Evolutionary conservation across 225 moss, liverwort and hornwort species (phyloP), one percentile per base, ranked within the genome.

Genomic region (Marchantia polymorpha): DNA sequence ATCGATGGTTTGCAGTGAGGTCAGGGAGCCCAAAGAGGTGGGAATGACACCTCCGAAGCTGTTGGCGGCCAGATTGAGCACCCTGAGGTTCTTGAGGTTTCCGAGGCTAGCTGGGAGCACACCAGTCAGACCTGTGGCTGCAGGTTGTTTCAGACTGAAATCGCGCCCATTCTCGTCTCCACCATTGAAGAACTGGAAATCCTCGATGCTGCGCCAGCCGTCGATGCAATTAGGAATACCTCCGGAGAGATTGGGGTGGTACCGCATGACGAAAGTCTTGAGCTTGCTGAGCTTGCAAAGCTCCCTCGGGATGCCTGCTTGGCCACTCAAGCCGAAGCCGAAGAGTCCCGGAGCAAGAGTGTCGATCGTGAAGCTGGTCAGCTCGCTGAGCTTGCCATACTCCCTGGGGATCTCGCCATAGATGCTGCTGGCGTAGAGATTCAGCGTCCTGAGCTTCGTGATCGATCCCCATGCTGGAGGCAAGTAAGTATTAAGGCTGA

Each of bases 391-490:
- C 68, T 68, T 68, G 68, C 68, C 68, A 68, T 3, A 68, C 29
- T 68, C 68, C 68, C 12, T 29, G 7, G 68, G 68, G 30, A 68
- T 19, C 23, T 68, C 68, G 9, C 68, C 68, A 92, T 86, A 9
- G 39, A 39, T 39, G 39, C 39, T 39, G 39, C 3, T 39, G 39
- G 39, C 39, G 5, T 39, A 39, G 39, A 56, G 4, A 12, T 1
- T 3, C 56, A 56, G 19, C 13, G 4, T 13, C 56, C 19, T 56
- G 56, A 56, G 56, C 56, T 56, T 56, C 1, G 56, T 56, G 9
- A 56, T 56, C 14, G 14, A 12, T 56, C 56, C 56, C 56, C 56
- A 56, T 1, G 56, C 56, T 56, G 14, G 13, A 8, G 56, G 56
- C 5, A 56, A 56, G 19, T 13, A 12, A 13, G 56, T 56, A 19